Conservation (phyloP, 2,329 filamentous ascomycete genomes). For the Torrubiellomyces zombiae region DNA sequence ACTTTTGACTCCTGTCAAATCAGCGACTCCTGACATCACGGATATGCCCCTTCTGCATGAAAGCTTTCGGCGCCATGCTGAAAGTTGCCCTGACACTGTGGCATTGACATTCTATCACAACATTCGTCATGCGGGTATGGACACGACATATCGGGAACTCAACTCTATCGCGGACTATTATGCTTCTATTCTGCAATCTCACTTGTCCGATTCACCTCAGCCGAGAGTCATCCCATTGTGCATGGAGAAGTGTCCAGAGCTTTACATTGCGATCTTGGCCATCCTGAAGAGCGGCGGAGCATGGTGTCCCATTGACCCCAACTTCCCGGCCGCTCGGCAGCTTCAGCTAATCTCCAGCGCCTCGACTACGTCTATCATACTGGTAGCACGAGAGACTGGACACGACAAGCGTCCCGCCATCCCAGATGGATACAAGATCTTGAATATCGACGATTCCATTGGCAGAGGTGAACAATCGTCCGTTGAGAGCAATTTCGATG, state of each 20-base stretch:
- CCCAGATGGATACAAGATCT: conserved; percentile 11
- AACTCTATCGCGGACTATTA: too few species aligned
- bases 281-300: conserved; percentile 24
- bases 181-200: too few species aligned
- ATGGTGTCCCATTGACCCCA: conserved; percentile 22
- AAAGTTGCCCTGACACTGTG: not conserved
- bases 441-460: too few species aligned
- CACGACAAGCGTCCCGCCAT: conserved; percentile 12
- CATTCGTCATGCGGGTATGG: too few species aligned
- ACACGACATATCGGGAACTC: too few species aligned
- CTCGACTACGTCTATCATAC: conserved; percentile 3
- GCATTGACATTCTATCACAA: not conserved
- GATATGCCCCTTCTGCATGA: not conserved
- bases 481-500: conserved; percentile 5
- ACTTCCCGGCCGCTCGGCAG: conserved; percentile 19
- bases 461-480: too few species aligned
- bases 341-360: conserved; percentile 16
- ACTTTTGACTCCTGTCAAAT: too few species aligned
- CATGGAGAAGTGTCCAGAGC: conserved; percentile 19
- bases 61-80: not conserved
- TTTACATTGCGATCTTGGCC: conserved; percentile 22
- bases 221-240: conserved; percentile 21
- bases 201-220: too few species aligned
- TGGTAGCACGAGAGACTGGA: conserved; percentile 12
- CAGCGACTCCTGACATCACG: not conserved